Evolutionary conservation across 371 early-diverging fungal species (phyloP), one percentile per base, ranked within the genome.

Genomic region (Lichtheimia ornata): DNA sequence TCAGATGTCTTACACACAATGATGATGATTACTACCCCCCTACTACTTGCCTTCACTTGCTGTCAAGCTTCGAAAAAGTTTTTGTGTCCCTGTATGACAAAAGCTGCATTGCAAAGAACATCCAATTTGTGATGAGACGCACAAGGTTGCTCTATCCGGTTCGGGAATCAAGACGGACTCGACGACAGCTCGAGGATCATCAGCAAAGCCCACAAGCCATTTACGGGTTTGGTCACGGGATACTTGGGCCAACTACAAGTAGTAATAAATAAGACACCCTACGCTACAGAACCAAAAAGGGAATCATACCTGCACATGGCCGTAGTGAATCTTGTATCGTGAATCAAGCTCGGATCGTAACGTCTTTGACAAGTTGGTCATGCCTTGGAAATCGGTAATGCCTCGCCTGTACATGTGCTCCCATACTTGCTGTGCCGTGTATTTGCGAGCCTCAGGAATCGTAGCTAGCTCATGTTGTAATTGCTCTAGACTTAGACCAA

Each of bases 121-220:
- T 0, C 96, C 97, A 17, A 95, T 87, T 62, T 97, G 97, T 30
- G 91, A 91, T 12, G 91, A 91, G 12, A 96, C 87, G 62, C 97
- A 96, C 20, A 95, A 80, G 1, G 97, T 96, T 1, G 90, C 87
- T 56, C 95, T 73, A 50, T 76, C 67, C 3, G 60, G 61, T 42
- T 89, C 88, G 0, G 92, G 91, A 47, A 91, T 91, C 49, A 87
- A 76, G 6, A 91, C 91, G 2, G 89, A 80, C 61, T 88, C 88
- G 2, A 86, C 79, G 50, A 84, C 71, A 0, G 85, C 86, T 40
- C 75, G 77, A 13, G 87, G 80, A 27, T 86, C 81, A 22, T 73
- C 50, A 17, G 63, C 50, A 24, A 58, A 67, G 14, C 64, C 64
- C 17, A 67, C 56, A 7, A 67, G 56, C 54, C 51, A 67, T 60